These are phyloP conservation scores for Candida fluviatilis DNA, from an alignment of 805 yeast species.

Conservation along the genomic window DNA sequence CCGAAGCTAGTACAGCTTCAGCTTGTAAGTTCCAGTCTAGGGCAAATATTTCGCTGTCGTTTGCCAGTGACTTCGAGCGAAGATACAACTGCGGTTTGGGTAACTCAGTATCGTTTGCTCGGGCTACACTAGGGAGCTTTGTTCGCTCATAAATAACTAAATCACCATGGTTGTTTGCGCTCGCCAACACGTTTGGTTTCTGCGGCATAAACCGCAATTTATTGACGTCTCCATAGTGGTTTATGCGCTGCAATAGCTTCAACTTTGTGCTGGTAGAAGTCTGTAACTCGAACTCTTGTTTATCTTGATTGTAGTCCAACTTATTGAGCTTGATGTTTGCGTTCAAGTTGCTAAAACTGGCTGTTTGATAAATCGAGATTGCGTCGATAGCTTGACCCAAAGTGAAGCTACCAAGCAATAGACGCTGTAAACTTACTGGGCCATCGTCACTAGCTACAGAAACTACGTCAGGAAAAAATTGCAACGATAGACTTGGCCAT, in stretches of 20 bases:
- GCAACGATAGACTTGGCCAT: conserved; percentile 42
- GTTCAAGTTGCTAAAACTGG: conserved; percentile 27
- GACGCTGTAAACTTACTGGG: conserved; percentile 25
- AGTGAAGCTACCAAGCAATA: conserved; percentile 63
- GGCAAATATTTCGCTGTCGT: conserved; percentile 57
- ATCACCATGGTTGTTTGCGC: conserved; percentile 63
- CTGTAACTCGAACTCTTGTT: conserved; percentile 35
- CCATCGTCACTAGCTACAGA: conserved; percentile 7
- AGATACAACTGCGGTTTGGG: conserved; percentile 50
- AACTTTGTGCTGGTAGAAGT: conserved; percentile 23
- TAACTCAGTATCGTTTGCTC: conserved; percentile 23
- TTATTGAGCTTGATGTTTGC: conserved; percentile 33
- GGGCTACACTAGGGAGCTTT: conserved; percentile 50
- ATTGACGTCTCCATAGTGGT: conserved; percentile 70
- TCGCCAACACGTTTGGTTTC: conserved; percentile 78
- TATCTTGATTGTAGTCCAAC: conserved; percentile 34
- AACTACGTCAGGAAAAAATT: conserved; percentile 38
- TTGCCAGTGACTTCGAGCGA: conserved; percentile 23
- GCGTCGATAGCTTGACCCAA: conserved; percentile 53
- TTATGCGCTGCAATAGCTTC: conserved; percentile 52
- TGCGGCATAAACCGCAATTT: conserved; percentile 74
- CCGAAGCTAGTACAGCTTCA: conserved; percentile 59
- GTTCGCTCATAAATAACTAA: conserved; percentile 76
- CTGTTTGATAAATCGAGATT: conserved; percentile 32
- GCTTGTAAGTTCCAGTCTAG: conserved; percentile 66